Evolutionary conservation across 2,329 filamentous ascomycete species (phyloP).

Genomic region (Aspergillus neoniger): DNA sequence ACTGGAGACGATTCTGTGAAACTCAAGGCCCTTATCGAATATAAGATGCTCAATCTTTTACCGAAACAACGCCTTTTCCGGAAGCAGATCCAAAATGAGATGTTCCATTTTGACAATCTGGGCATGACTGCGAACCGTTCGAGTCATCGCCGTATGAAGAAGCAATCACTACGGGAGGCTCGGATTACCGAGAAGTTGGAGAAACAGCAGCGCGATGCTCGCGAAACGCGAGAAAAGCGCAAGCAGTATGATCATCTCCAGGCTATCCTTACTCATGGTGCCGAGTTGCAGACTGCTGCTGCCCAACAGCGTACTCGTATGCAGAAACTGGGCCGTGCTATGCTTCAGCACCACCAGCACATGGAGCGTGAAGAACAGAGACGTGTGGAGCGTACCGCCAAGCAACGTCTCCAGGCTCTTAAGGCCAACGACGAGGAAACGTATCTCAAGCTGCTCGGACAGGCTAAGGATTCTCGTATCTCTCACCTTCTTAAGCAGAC

Average conservation of each 20-base stretch:
- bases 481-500: conserved; percentile 96
- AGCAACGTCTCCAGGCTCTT: conserved; percentile 97
- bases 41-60: conserved; percentile 86
- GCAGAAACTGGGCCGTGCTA: conserved; percentile 84
- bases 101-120: conserved; percentile 93
- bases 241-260: conserved; percentile 91
- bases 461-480: conserved; percentile 99
- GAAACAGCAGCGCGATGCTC: conserved; percentile 96
- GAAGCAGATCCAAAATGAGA: conserved; percentile 83
- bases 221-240: conserved; percentile 96
- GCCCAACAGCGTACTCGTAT: conserved; percentile 70
- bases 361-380: conserved; percentile 99
- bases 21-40: conserved; percentile 88
- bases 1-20: conserved; percentile 81
- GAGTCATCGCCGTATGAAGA: conserved; percentile 91
- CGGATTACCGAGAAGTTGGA: conserved; percentile 98
- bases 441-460: conserved; percentile 94
- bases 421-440: conserved; percentile 99
- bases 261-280: conserved; percentile 78
- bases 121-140: conserved; percentile 96
- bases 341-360: conserved; percentile 86
- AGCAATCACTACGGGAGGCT: conserved; percentile 91
- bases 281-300: conserved; percentile 72
- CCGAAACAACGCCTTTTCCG: conserved; percentile 84
- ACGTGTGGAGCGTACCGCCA: conserved; percentile 93